These are phyloP conservation scores for Trametes cubensis DNA, from an alignment of 768 basidiomycete genomes.

Conservation along the genomic window DNA sequence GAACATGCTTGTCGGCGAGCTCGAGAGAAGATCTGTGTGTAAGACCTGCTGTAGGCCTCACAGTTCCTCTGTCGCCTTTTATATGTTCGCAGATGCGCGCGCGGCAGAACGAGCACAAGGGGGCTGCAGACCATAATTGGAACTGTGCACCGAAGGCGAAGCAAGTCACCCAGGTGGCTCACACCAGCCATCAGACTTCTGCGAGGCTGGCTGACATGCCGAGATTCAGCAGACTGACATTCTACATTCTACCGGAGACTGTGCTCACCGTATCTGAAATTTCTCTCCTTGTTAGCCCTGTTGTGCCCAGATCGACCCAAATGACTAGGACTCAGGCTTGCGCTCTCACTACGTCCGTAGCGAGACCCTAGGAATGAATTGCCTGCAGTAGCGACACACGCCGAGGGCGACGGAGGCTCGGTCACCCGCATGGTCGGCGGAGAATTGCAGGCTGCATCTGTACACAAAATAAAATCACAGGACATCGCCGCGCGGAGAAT, in stretches of 20 bases:
- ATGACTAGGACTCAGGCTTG: not conserved
- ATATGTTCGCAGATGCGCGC: not conserved
- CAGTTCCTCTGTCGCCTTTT: not conserved
- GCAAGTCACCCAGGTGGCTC: conserved; percentile 16
- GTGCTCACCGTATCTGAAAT: conserved; percentile 1
- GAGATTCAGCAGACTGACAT: conserved; percentile 1
- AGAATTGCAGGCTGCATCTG: conserved; percentile 2
- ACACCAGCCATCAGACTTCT: conserved; percentile 18
- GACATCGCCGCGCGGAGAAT: conserved; percentile 10
- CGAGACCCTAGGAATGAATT: not conserved
- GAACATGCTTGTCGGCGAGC: not conserved
- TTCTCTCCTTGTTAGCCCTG: not conserved
- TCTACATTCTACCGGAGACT: not conserved
- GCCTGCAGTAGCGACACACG: not conserved
- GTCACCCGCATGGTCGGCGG: conserved; percentile 10
- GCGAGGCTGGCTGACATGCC: conserved; percentile 14
- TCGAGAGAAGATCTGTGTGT: not conserved
- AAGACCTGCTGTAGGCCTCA: not conserved
- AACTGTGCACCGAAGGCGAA: conserved; percentile 8
- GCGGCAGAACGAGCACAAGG: conserved; percentile 2
- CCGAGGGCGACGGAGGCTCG: not conserved
- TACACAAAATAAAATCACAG: not conserved
- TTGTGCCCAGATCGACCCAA: not conserved
- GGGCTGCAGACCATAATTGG: conserved; percentile 13
- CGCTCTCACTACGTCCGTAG: not conserved